Base-by-base conservation (phyloP, 495 filamentous ascomycete genomes). In the Aspergillus heteromorphus region DNA sequence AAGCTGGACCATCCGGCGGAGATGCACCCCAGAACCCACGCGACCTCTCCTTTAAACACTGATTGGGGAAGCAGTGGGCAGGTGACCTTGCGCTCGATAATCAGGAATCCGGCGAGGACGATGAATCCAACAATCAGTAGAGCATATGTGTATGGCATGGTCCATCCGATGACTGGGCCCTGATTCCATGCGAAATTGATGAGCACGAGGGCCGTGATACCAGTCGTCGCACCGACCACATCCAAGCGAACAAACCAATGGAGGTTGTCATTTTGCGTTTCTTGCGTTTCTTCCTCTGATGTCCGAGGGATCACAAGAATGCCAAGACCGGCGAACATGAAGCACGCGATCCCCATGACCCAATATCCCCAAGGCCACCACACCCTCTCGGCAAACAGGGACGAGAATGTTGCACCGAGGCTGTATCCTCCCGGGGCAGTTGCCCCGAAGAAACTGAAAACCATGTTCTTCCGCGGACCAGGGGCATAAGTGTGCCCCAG, bases 101-200 rank as follows among this genome's bases (percentile, higher is more conserved):
- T 63, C 49, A 73, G 55, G 62, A 75, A 74, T 0, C 53, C 59
- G 0, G 45, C 53, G 2, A 72, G 19, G 31, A 72, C 53, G 2
- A 75, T 7, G 21, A 70, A 3, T 13, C 73, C 64, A 19, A 74
- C 27, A 11, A 75, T 64, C 1, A 76, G 56, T 25, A 65, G 42
- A n/a, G 72, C 58, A 45, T 65, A 71, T 48, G 67, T 59, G 63
- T 76, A 74, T n/a, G 68, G 59, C 42, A 54, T 51, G 1, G 47
- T 21, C 74, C 74, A 78, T 2, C 61, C 60, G 9, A 67, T 61
- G 2, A 68, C 53, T 0, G 64, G 60, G 6, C 60, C 60, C 55
- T 76, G 73, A 57, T 76, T 78, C 63, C 64, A 71, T 7, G 72
- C 71, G 38, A 78, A 68, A 42, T 73, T 74, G 49, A 75, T 60